Evolutionary conservation across 2,329 filamentous ascomycete genomes (phyloP), one percentile per base, ranked within the genome.

Genomic region (Xylariaceae sp.): DNA sequence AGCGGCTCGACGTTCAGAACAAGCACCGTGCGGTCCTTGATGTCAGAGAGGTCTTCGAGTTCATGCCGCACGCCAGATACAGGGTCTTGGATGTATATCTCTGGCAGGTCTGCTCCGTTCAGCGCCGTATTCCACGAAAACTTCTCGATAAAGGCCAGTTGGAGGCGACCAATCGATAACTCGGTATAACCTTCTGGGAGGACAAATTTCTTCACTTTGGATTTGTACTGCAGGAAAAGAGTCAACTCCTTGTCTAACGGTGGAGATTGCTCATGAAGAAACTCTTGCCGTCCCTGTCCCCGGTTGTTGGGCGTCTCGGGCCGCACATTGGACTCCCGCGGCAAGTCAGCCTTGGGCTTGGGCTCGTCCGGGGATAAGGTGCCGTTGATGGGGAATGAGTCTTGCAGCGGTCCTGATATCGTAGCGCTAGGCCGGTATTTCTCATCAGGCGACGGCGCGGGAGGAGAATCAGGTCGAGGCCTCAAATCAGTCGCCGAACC

Each of bases 101-200:
- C 92, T 0, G 92, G 92, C 31, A 98, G 67, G 59, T 98, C 92
- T 11, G 81, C 78, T 6, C 92, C 92, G 54, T 96, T 94, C 44
- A 88, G 84, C 53, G 97, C 89, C 1, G 90, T 96, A 54, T 95
- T 97, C 89, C 94, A 98, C 0, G 90, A 92, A 59, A 98, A 98
- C 60, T 96, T 98, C 52, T 98, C 92, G 52, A 98, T 98, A 54
- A 98, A 98, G 1, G 92, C 90, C 18, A 98, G 74, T 61, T 98
- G 90, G 41, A 98, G 65, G 16, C 89, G 78, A 1, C 88, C 88
- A 43, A 96, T 83, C 3, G 87, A 90, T 9, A 98, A 71, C 46
- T 90, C 88, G 21, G 82, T 81, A 50, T 83, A 82, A 1, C 90
- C 90, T 59, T 94, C 88, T 1, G 86, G 69, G 23, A 97, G 74